A percentile compares a stretch with the other conserved stretches of the same genome.
Conservation (phyloP, 768 basidiomycete genomes). For the Xanthoconium purpureum region DNA sequence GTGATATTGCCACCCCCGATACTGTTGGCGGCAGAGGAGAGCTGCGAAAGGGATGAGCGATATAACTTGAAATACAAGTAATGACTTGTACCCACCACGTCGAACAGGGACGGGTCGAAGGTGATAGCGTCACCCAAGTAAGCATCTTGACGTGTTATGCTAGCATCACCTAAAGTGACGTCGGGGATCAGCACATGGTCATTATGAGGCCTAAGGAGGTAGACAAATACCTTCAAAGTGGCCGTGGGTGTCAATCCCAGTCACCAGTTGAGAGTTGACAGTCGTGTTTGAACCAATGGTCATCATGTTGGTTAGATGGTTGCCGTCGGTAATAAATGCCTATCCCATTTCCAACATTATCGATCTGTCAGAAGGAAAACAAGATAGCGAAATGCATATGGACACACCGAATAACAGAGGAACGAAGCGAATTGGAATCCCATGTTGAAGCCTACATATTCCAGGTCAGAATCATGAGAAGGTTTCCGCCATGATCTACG, state of each 20-base stretch:
- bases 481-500: neutral
- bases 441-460: conserved; percentile 22
- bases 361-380: no score
- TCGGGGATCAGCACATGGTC: neutral
- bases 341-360: neutral
- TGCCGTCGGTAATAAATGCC: conserved; percentile 24
- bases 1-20: conserved; percentile 11
- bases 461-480: no score
- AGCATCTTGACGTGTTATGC: neutral
- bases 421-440: conserved; percentile 10
- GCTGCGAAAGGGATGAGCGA: no score
- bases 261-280: neutral
- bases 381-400: neutral
- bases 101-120: neutral
- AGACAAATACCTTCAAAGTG: conserved; percentile 17
- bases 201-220: no score
- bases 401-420: conserved; percentile 17
- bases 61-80: no score
- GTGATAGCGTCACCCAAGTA: neutral
- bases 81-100: neutral
- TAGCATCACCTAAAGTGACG: neutral
- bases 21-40: no score
- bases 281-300: conserved; percentile 22
- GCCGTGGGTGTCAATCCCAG: conserved; percentile 20
- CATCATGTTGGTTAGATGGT: conserved; percentile 26